Conservation (phyloP, 2,329 filamentous ascomycete species). For the Cercospora zeae-maydis region DNA sequence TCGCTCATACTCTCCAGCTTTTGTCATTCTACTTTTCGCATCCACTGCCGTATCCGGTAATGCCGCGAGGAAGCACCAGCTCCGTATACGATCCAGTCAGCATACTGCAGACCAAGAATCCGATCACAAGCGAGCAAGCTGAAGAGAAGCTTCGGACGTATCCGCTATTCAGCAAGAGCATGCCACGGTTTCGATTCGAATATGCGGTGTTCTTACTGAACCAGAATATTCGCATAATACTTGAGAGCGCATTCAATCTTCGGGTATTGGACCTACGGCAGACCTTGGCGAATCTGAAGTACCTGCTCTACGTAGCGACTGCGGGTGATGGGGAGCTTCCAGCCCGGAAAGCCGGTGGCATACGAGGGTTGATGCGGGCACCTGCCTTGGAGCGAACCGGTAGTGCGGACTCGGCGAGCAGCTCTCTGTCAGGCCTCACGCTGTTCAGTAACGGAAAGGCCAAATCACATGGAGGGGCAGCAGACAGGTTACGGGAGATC, state of each 20-base stretch:
- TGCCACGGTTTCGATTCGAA: slow-evolving; percentile 81
- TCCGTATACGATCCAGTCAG: slow-evolving; percentile 71
- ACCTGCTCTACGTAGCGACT: slow-evolving; percentile 82
- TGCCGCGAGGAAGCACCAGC: slow-evolving; percentile 68
- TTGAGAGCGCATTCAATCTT: slow-evolving; percentile 62
- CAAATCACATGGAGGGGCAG: slow-evolving; percentile 21
- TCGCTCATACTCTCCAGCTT: slow-evolving; percentile 69
- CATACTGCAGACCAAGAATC: slow-evolving; percentile 30
- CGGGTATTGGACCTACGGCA: slow-evolving; percentile 86
- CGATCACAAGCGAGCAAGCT: slow-evolving; percentile 22
- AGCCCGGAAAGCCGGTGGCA: slow-evolving; percentile 52
- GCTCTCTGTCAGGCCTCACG: slow-evolving; percentile 25
- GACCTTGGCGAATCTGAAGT: slow-evolving; percentile 89
- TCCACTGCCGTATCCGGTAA: slow-evolving; percentile 76
- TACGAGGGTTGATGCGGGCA: slow-evolving; percentile 44
- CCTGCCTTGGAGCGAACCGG: slow-evolving; percentile 20
- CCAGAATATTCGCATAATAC: slow-evolving; percentile 78
- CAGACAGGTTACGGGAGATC: slow-evolving; percentile 31
- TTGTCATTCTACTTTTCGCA: slow-evolving; percentile 79
- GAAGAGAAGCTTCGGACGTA: slow-evolving; percentile 52
- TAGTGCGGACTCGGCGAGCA: slow-evolving; percentile 29
- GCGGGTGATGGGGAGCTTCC: slow-evolving; percentile 66
- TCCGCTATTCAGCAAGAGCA: slow-evolving; percentile 70
- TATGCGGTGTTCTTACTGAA: slow-evolving; percentile 96
- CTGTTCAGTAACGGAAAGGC: slow-evolving; percentile 23